phyloP scores from a whole-genome alignment of 2,329 filamentous ascomycete species.

The Purpureocillium takamizusanense region DNA sequence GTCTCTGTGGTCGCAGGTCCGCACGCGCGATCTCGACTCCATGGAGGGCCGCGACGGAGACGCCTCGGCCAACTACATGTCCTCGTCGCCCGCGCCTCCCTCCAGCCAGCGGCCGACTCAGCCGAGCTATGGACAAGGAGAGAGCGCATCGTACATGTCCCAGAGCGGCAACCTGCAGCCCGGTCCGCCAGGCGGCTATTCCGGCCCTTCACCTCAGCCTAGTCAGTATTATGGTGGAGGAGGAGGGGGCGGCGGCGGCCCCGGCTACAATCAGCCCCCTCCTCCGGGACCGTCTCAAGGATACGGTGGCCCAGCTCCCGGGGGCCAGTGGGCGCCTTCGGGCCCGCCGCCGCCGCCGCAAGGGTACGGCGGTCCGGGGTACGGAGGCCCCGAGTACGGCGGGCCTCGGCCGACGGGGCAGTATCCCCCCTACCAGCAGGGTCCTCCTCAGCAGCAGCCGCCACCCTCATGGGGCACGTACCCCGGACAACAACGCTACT shows the following conservation, averaged over 20 bases:
- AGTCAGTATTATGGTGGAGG: constrained; percentile 20
- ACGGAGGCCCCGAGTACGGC: constrained; percentile 6
- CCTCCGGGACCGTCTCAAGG: constrained; percentile 17
- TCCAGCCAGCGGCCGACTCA: constrained; percentile 18
- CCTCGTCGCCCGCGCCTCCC: constrained; percentile 27
- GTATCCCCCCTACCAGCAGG: constrained; percentile 14
- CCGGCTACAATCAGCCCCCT: constrained; percentile 18
- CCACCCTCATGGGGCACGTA: constrained; percentile 25
- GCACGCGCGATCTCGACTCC: constrained; percentile 46
- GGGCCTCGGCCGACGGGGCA: constrained; percentile 7
- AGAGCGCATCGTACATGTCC: constrained; percentile 21
- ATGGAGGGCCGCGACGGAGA: constrained; percentile 41
- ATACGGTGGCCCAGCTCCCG: constrained; percentile 11
- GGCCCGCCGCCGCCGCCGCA: constrained; percentile 6
- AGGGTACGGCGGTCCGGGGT: constrained; percentile 13
- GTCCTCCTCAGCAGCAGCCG: constrained; percentile 12
- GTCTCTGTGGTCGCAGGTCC: constrained; percentile 53
- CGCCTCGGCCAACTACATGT: constrained; percentile 25
- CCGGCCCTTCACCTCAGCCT: constrained; percentile 23
- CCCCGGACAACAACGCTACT: constrained; percentile 27
- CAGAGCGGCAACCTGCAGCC: constrained; percentile 9
- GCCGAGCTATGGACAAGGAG: constrained; percentile 32
- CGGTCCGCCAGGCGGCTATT: constrained; percentile 15
- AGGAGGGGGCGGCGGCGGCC: no score
- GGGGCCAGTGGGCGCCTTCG: constrained; percentile 8